Evolutionary conservation across 192 early-diverging fungal species (phyloP).

Genomic region (Coemansia umbellata): DNA sequence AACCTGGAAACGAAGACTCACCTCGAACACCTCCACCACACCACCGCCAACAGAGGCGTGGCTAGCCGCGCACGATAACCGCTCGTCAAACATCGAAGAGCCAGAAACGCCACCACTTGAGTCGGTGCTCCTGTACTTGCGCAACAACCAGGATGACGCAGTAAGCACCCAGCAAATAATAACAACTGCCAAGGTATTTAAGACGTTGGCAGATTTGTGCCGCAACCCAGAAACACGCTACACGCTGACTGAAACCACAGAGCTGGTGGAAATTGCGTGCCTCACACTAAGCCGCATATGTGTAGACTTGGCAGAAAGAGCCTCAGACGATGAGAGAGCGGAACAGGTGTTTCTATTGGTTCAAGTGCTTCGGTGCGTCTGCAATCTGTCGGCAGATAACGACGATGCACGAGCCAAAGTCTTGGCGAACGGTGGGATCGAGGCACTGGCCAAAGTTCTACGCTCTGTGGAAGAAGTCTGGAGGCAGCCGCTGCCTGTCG

Average conservation of each 20-base stretch:
- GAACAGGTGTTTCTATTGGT: conserved; percentile 31
- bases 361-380: conserved; percentile 40
- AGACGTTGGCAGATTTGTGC: conserved; percentile 31
- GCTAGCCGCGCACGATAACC: neutral
- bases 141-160: neutral
- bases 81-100: neutral
- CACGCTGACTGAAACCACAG: conserved; percentile 3
- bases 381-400: conserved; percentile 44
- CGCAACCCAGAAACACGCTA: conserved; percentile 11
- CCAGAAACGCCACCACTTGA: neutral
- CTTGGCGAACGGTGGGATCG: conserved; percentile 5
- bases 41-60: neutral
- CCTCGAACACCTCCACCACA: neutral
- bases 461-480: conserved; percentile 6
- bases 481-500: conserved; percentile 31
- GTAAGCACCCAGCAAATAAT: conserved; percentile 4
- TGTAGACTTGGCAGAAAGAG: neutral
- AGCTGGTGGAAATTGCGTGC: conserved; percentile 5
- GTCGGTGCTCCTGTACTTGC: conserved; percentile 3
- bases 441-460: conserved; percentile 6
- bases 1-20: neutral
- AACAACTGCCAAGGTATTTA: conserved; percentile 29
- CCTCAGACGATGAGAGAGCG: conserved; percentile 7
- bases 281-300: conserved; percentile 9
- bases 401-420: conserved; percentile 14